Evolutionary conservation across 352 stramenopile species (phyloP).

Genomic region (Globisporangium mamillatum): DNA sequence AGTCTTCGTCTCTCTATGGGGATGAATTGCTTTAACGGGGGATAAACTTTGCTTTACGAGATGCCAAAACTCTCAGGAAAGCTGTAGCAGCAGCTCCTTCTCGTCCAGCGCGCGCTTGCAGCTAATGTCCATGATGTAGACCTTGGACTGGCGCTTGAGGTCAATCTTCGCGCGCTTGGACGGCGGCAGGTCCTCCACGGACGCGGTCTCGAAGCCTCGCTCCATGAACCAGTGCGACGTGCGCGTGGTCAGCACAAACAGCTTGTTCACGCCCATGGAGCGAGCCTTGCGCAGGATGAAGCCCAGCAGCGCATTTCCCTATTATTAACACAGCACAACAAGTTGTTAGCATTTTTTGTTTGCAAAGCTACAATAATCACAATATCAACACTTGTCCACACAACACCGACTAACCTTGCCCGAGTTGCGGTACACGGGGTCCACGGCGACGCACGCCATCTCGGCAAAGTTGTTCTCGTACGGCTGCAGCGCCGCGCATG

Average conservation of each 20-base stretch:
- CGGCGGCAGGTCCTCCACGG: constrained; percentile 83
- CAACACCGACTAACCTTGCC: constrained; percentile 44
- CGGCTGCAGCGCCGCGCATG: constrained; percentile 84
- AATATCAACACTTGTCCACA: background rate
- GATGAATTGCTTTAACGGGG: background rate
- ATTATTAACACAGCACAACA: constrained; percentile 7
- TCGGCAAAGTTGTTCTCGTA: constrained; percentile 90
- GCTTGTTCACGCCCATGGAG: constrained; percentile 81
- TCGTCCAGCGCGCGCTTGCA: constrained; percentile 78
- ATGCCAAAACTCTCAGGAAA: constrained; percentile 21
- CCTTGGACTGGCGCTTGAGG: constrained; percentile 81
- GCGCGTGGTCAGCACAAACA: constrained; percentile 98
- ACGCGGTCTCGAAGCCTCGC: constrained; percentile 91
- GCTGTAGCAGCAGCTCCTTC: constrained; percentile 78
- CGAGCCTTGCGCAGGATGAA: constrained; percentile 89
- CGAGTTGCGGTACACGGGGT: constrained; percentile 81
- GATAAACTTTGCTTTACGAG: background rate
- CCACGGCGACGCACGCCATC: constrained; percentile 89
- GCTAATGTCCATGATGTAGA: constrained; percentile 89
- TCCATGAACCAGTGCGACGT: constrained; percentile 99
- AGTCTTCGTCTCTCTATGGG: constrained; percentile 9
- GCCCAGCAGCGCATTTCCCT: constrained; percentile 89
- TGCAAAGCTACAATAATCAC: background rate
- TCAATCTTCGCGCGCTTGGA: constrained; percentile 80
- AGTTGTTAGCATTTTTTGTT: background rate